Conservation (phyloP, 1,139 yeast species). For the Sugiyamaella neomexicana region DNA sequence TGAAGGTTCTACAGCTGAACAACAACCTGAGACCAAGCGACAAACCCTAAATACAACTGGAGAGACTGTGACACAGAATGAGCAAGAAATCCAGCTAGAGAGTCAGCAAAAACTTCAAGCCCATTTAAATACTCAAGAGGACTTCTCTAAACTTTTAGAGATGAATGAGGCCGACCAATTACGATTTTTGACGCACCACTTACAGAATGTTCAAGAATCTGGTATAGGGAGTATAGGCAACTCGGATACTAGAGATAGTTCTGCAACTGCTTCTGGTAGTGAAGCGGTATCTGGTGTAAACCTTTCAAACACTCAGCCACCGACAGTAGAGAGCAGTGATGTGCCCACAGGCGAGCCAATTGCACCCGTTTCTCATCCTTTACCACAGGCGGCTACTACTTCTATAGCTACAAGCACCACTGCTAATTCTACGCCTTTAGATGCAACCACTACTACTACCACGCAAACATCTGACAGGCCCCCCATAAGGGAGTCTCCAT, state of each 20-base stretch:
- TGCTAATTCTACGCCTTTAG: background rate
- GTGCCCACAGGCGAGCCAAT: background rate
- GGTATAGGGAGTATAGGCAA: background rate
- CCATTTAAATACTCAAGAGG: constrained; percentile 1
- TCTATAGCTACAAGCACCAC: background rate
- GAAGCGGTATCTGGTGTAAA: background rate
- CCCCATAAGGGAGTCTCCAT: no score
- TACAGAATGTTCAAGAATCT: constrained; percentile 4
- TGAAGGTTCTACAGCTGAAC: background rate
- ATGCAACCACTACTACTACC: background rate
- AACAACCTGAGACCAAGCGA: constrained; percentile 3
- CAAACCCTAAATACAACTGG: background rate
- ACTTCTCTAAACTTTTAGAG: constrained; percentile 12
- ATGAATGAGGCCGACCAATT: constrained; percentile 15
- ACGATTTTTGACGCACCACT: constrained; percentile 11
- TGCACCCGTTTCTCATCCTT: background rate
- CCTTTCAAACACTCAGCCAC: background rate
- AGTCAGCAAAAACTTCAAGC: background rate
- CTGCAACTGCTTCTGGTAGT: background rate
- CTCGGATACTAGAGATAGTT: background rate
- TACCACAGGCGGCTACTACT: background rate
- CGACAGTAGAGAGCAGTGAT: background rate
- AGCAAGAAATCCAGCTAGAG: background rate
- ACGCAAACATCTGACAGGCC: background rate
- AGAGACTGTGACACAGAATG: background rate